A percentile compares a stretch with the other conserved stretches of the same genome.
These are phyloP conservation scores for Danielia oregonensis DNA, from an alignment of 805 yeast species.

Conservation along the genomic window DNA sequence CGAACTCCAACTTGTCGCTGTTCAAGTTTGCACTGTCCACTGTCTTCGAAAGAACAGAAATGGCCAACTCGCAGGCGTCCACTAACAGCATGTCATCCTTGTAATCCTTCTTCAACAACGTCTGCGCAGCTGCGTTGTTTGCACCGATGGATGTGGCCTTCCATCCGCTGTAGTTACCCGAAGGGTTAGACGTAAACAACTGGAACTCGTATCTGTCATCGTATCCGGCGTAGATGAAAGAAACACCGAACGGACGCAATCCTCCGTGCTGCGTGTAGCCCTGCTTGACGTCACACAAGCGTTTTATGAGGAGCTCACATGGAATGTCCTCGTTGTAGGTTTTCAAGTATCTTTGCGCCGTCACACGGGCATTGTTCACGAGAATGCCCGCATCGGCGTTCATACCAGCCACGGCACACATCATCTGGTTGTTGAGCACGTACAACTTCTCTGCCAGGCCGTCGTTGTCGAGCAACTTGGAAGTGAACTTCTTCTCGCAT, in stretches of 20 bases:
- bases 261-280: constrained; percentile 99
- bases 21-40: constrained; percentile 85
- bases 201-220: constrained; percentile 90
- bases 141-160: constrained; percentile 97
- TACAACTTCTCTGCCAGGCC: constrained; percentile 91
- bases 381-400: constrained; percentile 94
- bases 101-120: constrained; percentile 91
- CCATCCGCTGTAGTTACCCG: constrained; percentile 98
- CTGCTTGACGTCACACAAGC: constrained; percentile 90
- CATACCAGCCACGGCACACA: constrained; percentile 97
- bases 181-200: constrained; percentile 91
- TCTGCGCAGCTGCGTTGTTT: constrained; percentile 93
- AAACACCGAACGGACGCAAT: constrained; percentile 95
- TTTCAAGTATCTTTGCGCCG: constrained; percentile 81
- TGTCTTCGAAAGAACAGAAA: constrained; percentile 89
- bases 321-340: constrained; percentile 91
- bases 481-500: constrained; percentile 93
- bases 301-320: constrained; percentile 84
- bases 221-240: constrained; percentile 92
- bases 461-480: constrained; percentile 90
- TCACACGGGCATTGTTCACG: constrained; percentile 79
- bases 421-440: constrained; percentile 69
- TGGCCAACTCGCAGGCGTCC: constrained; percentile 83
- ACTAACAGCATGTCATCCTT: constrained; percentile 70
- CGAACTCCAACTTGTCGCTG: constrained; percentile 88